Evolutionary conservation across 2,329 filamentous ascomycete species (phyloP), one percentile per base, ranked within the genome.

Genomic region (Aquanectria penicillioides): DNA sequence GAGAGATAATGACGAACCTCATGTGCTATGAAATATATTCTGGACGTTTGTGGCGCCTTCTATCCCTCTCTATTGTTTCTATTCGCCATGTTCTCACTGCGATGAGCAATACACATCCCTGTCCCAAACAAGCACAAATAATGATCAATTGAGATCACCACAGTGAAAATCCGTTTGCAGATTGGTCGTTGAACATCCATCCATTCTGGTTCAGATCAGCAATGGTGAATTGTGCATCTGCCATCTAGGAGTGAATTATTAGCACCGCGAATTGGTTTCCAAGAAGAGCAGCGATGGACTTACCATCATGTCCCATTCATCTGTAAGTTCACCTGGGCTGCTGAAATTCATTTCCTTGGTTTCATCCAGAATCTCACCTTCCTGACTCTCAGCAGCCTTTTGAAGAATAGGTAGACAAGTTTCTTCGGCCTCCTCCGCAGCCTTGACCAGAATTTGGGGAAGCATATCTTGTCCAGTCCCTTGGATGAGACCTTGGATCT

Each of bases 401-500:
- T 77, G 76, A 3, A 81, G 69, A 10, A 79, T 49, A 1, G 65
- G 56, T 22, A 77, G 60, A 10, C 75, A 74, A 33, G 60, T 64
- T n/a, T 71, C 71, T 6, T 72, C 70, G 1, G 71, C 75, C 1
- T 75, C 71, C 13, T 79, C 74, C 0, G 76, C 77, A 3, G 77
- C 73, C 9, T 72, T 71, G 1, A 82, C 34, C 3, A 83, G 62
- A 0, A 70, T 26, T 3, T 63, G 34, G 0, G 74, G 46, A 1
- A 80, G 28, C 6, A 80, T 75, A 0, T 77, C 69, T 6, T 72
- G 72, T 0, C 58, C 57, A 0, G 77, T 10, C 0, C 80, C 78
- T 3, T 65, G 67, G 57, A 75, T 69, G 1, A 83, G 68, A 0
- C 73, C 78, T 4, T 81, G 72, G 0, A 86, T 72, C 37, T 84